These are phyloP conservation scores for Aspergillus tanneri DNA, from an alignment of 2,329 filamentous ascomycete species.

Conservation along the genomic window DNA sequence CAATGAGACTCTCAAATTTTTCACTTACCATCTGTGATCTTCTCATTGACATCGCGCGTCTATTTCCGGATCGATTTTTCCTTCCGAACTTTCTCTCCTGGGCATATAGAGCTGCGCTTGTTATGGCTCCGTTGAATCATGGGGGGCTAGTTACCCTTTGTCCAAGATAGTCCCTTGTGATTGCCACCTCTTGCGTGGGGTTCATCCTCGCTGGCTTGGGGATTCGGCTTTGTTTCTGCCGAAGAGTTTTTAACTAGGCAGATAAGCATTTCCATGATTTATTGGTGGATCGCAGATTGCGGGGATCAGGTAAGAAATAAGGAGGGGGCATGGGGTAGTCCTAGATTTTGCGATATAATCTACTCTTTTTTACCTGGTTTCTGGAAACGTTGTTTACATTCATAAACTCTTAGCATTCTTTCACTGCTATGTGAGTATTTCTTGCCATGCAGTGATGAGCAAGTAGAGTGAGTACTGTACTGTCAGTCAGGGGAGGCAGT, in stretches of 20 bases:
- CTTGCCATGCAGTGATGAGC: too few species aligned
- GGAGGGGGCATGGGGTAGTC: too few species aligned
- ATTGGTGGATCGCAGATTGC: not conserved
- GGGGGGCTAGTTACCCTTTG: constrained; percentile 41
- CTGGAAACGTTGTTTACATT: too few species aligned
- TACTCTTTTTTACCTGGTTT: too few species aligned
- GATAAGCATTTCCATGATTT: constrained; percentile 30
- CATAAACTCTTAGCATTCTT: too few species aligned
- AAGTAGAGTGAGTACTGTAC: too few species aligned
- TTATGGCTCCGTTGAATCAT: not conserved
- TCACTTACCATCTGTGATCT: constrained; percentile 53
- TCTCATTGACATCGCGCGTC: constrained; percentile 46
- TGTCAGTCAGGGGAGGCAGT: too few species aligned
- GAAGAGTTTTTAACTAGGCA: constrained; percentile 31
- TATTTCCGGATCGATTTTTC: constrained; percentile 42
- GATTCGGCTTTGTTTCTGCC: constrained; percentile 16
- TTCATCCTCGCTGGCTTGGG: not conserved
- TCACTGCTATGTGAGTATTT: too few species aligned
- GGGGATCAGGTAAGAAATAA: too few species aligned
- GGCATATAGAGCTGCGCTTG: constrained; percentile 43
- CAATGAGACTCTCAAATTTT: constrained; percentile 53
- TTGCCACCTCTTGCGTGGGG: constrained; percentile 7
- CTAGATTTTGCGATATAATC: too few species aligned
- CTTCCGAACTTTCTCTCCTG: constrained; percentile 51
- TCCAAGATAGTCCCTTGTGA: constrained; percentile 51